phyloP scores from a whole-genome alignment of 495 filamentous ascomycete species.

The Tuber microsphaerosporum region DNA sequence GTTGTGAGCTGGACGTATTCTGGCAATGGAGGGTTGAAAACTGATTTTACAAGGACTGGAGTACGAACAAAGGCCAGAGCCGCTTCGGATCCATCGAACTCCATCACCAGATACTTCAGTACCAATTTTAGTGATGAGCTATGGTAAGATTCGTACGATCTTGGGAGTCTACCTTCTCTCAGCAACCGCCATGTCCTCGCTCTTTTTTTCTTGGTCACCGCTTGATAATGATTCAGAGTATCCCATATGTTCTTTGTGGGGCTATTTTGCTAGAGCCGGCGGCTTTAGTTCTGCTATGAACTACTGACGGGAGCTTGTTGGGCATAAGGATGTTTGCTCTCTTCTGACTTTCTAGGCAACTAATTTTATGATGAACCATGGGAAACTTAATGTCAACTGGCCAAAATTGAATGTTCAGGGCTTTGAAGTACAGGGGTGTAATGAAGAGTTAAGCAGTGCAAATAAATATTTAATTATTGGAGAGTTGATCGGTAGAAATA shows the following conservation, averaged over 20 bases:
- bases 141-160: constrained; percentile 92
- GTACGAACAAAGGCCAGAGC: constrained; percentile 77
- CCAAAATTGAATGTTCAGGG: constrained; percentile 85
- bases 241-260: constrained; percentile 83
- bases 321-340: constrained; percentile 72
- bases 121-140: constrained; percentile 95
- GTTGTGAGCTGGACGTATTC: constrained; percentile 88
- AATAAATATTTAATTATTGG: constrained; percentile 37
- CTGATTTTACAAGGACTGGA: constrained; percentile 90
- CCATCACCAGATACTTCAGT: constrained; percentile 72
- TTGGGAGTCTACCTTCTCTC: constrained; percentile 75
- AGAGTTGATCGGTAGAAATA: constrained; percentile 29
- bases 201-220: constrained; percentile 72
- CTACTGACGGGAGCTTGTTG: constrained; percentile 51
- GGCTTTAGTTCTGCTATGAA: constrained; percentile 61
- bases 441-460: constrained; percentile 68
- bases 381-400: constrained; percentile 97
- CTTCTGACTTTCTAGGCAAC: constrained; percentile 65
- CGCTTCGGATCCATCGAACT: constrained; percentile 76
- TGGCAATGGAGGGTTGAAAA: constrained; percentile 93
- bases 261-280: constrained; percentile 81
- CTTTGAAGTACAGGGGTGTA: constrained; percentile 77
- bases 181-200: constrained; percentile 47
- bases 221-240: constrained; percentile 75
- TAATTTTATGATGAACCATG: constrained; percentile 72